These are phyloP conservation scores for Hordeum pubiflorum DNA, from an alignment of 202 grass and related monocot species.

Conservation along the genomic window DNA sequence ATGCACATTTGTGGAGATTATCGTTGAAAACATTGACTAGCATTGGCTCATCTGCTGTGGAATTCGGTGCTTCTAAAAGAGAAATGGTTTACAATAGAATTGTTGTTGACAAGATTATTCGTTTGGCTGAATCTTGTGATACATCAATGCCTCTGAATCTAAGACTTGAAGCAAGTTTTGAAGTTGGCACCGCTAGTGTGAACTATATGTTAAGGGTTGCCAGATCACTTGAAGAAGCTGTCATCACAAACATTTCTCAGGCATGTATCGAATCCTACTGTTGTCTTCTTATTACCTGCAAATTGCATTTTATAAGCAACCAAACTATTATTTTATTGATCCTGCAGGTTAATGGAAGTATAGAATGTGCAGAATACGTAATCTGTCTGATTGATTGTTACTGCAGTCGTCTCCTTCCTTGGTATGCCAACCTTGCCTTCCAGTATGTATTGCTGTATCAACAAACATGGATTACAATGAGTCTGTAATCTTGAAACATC, in stretches of 20 bases:
- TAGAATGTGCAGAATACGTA: conserved; percentile 29
- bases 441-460: conserved; percentile 26
- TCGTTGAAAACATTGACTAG: conserved; percentile 53
- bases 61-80: conserved; percentile 41
- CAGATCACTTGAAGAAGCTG: conserved; percentile 58
- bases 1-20: conserved; percentile 62
- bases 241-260: conserved; percentile 52
- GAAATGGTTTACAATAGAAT: conserved; percentile 52
- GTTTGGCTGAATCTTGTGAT: conserved; percentile 50
- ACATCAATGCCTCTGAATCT: conserved; percentile 45
- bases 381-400: conserved; percentile 66
- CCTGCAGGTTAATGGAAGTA: conserved; percentile 46
- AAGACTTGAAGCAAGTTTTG: conserved; percentile 68
- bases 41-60: conserved; percentile 61
- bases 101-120: conserved; percentile 64
- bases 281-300: conserved; percentile 5
- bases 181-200: conserved; percentile 49
- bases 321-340: conserved; percentile 19
- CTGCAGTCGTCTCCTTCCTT: conserved; percentile 58
- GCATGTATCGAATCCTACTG: conserved; percentile 27
- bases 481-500: neutral
- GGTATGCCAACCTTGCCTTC: conserved; percentile 42
- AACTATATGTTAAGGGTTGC: conserved; percentile 57
- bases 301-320: conserved; percentile 17
- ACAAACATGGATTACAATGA: neutral